Conservation (phyloP, 2,329 filamentous ascomycete genomes). For the Apiospora koreana region DNA sequence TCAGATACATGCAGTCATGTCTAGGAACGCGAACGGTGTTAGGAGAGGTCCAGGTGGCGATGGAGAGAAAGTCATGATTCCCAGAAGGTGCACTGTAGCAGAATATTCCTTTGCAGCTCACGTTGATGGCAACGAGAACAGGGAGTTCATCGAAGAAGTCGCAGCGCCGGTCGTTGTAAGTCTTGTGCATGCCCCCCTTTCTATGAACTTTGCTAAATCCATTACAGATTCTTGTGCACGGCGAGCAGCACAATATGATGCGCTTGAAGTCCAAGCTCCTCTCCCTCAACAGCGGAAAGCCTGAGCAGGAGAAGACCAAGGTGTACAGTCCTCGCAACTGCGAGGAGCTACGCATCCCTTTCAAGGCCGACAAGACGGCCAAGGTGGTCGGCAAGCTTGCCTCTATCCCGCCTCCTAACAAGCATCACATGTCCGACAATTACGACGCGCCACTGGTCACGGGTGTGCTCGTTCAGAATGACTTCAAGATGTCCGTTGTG, state of each 20-base stretch:
- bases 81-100: constrained; percentile 86
- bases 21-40: constrained; percentile 64
- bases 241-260: constrained; percentile 98
- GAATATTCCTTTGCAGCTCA: constrained; percentile 97
- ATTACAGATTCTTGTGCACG: constrained; percentile 85
- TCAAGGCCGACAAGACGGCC: constrained; percentile 91
- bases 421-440: constrained; percentile 30
- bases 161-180: constrained; percentile 87
- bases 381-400: constrained; percentile 96
- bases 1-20: constrained; percentile 93
- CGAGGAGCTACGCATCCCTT: constrained; percentile 91
- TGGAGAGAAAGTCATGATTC: constrained; percentile 88
- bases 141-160: constrained; percentile 95
- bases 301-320: constrained; percentile 79
- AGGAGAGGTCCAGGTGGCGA: constrained; percentile 67
- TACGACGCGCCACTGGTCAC: constrained; percentile 63
- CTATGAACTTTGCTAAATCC: constrained; percentile 15
- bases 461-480: constrained; percentile 93
- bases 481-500: constrained; percentile 97
- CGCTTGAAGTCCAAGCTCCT: constrained; percentile 91
- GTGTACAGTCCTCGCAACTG: constrained; percentile 94
- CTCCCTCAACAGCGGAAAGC: constrained; percentile 83
- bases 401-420: constrained; percentile 68
- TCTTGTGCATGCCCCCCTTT: constrained; percentile 26
- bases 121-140: constrained; percentile 93